A percentile compares a stretch with the other conserved stretches of the same genome.
phyloP scores from a whole-genome alignment of 306 rosid species.

The Rosa lucieae region DNA sequence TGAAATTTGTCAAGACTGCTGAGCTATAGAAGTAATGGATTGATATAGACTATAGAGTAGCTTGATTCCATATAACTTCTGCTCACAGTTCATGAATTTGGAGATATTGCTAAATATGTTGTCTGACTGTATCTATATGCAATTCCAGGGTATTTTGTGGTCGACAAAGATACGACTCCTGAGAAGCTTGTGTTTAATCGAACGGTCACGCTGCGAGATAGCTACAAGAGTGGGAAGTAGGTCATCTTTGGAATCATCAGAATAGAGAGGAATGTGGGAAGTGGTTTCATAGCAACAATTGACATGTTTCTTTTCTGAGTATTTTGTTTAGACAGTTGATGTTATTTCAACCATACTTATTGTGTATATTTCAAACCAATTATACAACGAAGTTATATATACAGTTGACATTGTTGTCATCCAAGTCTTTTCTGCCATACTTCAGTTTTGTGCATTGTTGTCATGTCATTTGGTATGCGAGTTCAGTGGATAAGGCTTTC shows the following conservation, averaged over 20 bases:
- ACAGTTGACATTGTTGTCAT: neutral
- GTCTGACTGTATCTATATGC: constrained; percentile 16
- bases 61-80: neutral
- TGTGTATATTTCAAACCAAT: constrained; percentile 6
- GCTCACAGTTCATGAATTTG: neutral
- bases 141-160: constrained; percentile 82
- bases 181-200: constrained; percentile 85
- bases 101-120: neutral
- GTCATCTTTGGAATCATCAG: neutral
- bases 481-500: neutral
- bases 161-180: constrained; percentile 74
- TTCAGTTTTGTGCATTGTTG: neutral
- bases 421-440: neutral
- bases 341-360: neutral
- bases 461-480: neutral
- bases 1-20: neutral
- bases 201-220: constrained; percentile 79
- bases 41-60: neutral
- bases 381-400: constrained; percentile 7
- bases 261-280: neutral
- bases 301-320: neutral
- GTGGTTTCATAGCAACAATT: neutral
- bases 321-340: neutral
- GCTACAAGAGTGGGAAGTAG: constrained; percentile 79
- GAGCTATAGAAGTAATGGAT: neutral